Base-by-base conservation (phyloP, 306 rosid species). In the Urtica urens region DNA sequence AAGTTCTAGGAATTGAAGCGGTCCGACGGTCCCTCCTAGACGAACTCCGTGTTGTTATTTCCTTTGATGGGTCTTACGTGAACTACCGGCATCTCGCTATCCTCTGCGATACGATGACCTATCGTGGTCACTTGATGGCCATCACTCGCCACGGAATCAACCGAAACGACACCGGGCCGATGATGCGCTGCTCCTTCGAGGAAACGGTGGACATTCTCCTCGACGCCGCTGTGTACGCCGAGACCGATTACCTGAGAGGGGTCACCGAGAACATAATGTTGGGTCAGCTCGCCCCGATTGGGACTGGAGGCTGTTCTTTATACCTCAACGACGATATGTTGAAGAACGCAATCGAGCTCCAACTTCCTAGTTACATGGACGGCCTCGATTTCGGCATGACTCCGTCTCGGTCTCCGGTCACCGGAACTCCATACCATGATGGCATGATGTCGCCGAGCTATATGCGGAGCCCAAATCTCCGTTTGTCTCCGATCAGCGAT, bases 101-200 rank as follows among this genome's bases (percentile, higher is more conserved):
- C 62, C 99, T 92, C 17, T 92, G 99, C 59, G 99, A 92, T 56
- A 85, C 99, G 19, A 92, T 92, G 99, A 92, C 99, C 1, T 85
- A 92, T 65, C 77, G 99, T 37, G 96, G 99, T 52, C 94, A 92
- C 78, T 73, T 92, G 76, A 92, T 92, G 99, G 93, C 99, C 53
- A 92, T 92, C 46, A 92, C 99, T 3, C 99, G 99, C 28, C 99
- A 92, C 56, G 99, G 99, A 20, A 92, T 92, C 51, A 92, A 92
- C 50, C 30, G 96, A 35, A 92, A 92, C 61, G 99, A 92, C 54
- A 92, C 96, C 7, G 99, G 99, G 15, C 99, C 99, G 16, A 85
- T 92, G 99, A 92, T 92, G 99, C 76, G 99, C 51, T 92, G 99
- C 69, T 92, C 99, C 10, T 92, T 92, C 62, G 99, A 92, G 68